These are phyloP conservation scores for Neofusicoccum parvum DNA, from an alignment of 2,329 filamentous ascomycete species.

Conservation along the genomic window DNA sequence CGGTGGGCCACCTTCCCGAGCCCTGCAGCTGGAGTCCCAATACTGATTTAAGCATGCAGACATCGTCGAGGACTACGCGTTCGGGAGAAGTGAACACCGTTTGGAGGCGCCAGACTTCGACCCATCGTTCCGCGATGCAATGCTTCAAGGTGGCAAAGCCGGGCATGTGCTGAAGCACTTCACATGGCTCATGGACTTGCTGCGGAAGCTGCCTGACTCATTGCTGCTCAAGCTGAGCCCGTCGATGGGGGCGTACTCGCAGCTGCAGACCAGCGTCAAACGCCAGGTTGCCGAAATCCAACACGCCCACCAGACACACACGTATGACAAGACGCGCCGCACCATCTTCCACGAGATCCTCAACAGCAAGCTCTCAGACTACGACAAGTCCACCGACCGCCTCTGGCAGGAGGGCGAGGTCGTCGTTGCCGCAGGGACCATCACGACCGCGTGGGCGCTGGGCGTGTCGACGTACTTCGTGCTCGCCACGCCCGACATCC, in stretches of 20 bases:
- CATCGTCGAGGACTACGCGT: constrained; percentile 43
- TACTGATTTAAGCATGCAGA: constrained; percentile 32
- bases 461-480: background rate
- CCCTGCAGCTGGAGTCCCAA: too few relatives aligned
- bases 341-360: constrained; percentile 24
- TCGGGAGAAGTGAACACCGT: constrained; percentile 37
- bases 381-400: constrained; percentile 18
- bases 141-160: constrained; percentile 29
- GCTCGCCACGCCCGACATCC: background rate
- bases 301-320: background rate
- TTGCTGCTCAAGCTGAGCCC: constrained; percentile 19
- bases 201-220: background rate
- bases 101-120: constrained; percentile 34
- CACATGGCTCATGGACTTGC: constrained; percentile 28
- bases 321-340: background rate
- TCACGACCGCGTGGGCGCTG: constrained; percentile 36
- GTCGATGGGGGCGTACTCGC: background rate
- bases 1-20: constrained; percentile 37
- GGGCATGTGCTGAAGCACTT: constrained; percentile 33
- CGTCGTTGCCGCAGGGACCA: constrained; percentile 30
- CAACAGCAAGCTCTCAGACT: constrained; percentile 12
- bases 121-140: constrained; percentile 28
- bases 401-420: constrained; percentile 20
- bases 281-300: constrained; percentile 4
- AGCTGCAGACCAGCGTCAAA: background rate